Evolutionary conservation across 2,329 filamentous ascomycete genomes (phyloP).

Genomic region (Truncatella angustata): DNA sequence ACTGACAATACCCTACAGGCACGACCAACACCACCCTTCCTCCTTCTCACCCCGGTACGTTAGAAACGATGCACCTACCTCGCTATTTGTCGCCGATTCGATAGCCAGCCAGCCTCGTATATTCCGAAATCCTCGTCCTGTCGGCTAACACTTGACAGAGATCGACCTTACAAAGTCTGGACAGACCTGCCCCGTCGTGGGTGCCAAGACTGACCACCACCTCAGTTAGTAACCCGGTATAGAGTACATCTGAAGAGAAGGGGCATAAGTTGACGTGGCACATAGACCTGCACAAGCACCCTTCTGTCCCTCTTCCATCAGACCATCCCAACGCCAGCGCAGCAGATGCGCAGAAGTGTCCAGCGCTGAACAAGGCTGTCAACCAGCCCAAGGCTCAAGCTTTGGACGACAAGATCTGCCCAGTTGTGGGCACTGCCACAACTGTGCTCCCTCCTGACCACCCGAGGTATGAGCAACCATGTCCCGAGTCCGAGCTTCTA

Average conservation of each 20-base stretch:
- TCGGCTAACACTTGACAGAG: conserved; percentile 27
- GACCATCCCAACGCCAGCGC: conserved; percentile 23
- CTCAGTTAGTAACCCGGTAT: conserved; percentile 12
- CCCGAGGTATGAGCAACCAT: conserved; percentile 23
- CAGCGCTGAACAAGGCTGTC: conserved; percentile 32
- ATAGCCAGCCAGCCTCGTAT: not conserved
- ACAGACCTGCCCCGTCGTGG: conserved; percentile 39
- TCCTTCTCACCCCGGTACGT: conserved; percentile 9
- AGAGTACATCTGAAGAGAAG: too few relatives aligned
- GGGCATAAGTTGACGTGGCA: conserved; percentile 1
- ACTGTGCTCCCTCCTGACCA: conserved; percentile 40
- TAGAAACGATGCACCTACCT: not conserved
- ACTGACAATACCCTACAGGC: not conserved
- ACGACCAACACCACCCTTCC: conserved; percentile 11
- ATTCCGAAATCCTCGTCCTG: too few relatives aligned
- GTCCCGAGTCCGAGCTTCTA: not conserved
- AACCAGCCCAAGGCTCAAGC: conserved; percentile 34
- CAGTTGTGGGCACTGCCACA: conserved; percentile 40
- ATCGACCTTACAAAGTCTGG: conserved; percentile 39
- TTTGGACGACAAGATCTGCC: conserved; percentile 42
- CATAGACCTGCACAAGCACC: conserved; percentile 36
- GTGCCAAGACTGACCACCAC: conserved; percentile 41
- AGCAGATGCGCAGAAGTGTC: conserved; percentile 36
- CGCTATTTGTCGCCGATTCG: not conserved
- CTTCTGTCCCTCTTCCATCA: conserved; percentile 28